Conservation (phyloP, 345 rosid genomes). For the Hypericum perforatum region DNA sequence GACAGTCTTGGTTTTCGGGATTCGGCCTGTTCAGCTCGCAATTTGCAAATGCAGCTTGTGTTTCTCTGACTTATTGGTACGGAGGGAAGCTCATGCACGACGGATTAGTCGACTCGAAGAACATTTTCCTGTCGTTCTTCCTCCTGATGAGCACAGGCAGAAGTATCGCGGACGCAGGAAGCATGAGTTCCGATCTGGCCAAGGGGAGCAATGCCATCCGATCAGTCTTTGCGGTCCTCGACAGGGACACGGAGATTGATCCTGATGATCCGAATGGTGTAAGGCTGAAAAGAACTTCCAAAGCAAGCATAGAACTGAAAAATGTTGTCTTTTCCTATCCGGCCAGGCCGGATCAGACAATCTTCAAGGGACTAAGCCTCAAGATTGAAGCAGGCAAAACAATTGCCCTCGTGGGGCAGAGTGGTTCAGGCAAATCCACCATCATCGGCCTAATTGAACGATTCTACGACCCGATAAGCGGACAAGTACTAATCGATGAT, state of each 20-base stretch:
- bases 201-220: constrained; percentile 31
- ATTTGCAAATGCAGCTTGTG: constrained; percentile 30
- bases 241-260: constrained; percentile 27
- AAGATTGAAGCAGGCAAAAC: constrained; percentile 33
- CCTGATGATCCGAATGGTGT: constrained; percentile 24
- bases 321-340: constrained; percentile 32
- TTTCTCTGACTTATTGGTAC: constrained; percentile 37
- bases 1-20: constrained; percentile 43
- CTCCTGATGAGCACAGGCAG: constrained; percentile 39
- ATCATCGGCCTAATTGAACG: constrained; percentile 34
- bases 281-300: constrained; percentile 3
- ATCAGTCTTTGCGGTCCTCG: constrained; percentile 25
- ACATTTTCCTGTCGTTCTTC: constrained; percentile 37
- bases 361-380: constrained; percentile 28
- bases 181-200: constrained; percentile 41
- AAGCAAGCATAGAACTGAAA: constrained; percentile 29
- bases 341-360: constrained; percentile 30
- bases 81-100: constrained; percentile 38
- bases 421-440: constrained; percentile 49
- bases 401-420: constrained; percentile 33
- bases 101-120: constrained; percentile 20
- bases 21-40: constrained; percentile 34
- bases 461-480: constrained; percentile 35
- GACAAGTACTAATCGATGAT: constrained; percentile 24
- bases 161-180: constrained; percentile 39